Percentiles rank a stretch among this genome's conserved stretches.
Conservation (phyloP, 2,329 filamentous ascomycete genomes). For the Claviceps monticola region DNA sequence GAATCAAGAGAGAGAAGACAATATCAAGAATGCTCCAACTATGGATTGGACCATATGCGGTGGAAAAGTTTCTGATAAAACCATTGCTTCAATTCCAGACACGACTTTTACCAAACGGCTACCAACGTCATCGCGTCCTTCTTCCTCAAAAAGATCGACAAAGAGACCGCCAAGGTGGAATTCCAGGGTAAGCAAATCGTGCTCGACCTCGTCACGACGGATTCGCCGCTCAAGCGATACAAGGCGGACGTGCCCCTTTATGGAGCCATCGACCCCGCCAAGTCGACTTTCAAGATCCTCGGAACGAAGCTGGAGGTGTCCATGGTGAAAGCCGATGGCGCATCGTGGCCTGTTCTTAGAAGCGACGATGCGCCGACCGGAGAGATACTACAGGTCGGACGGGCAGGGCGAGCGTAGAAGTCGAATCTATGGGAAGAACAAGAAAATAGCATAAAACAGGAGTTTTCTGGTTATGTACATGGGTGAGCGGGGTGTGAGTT, state of each 20-base stretch:
- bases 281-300: slow-evolving; percentile 67
- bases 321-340: slow-evolving; percentile 56
- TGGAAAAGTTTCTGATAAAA: background rate
- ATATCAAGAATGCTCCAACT: background rate
- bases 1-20: background rate
- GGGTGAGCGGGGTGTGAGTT: slow-evolving; percentile 1
- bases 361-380: slow-evolving; percentile 55
- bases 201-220: slow-evolving; percentile 75
- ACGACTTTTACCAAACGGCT: slow-evolving; percentile 91
- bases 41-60: background rate
- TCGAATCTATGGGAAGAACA: background rate
- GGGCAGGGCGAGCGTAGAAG: slow-evolving; percentile 40
- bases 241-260: slow-evolving; percentile 61
- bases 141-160: slow-evolving; percentile 95
- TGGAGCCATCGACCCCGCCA: slow-evolving; percentile 58
- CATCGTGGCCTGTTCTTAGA: slow-evolving; percentile 73
- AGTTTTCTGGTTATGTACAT: slow-evolving; percentile 1
- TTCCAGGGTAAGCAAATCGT: slow-evolving; percentile 51
- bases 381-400: slow-evolving; percentile 82
- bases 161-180: slow-evolving; percentile 56
- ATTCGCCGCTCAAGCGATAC: slow-evolving; percentile 66
- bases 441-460: background rate
- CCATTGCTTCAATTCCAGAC: slow-evolving; percentile 16
- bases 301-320: slow-evolving; percentile 81
- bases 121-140: slow-evolving; percentile 76